phyloP scores from a whole-genome alignment of 345 rosid genomes.

The Gossypium stocksii region DNA sequence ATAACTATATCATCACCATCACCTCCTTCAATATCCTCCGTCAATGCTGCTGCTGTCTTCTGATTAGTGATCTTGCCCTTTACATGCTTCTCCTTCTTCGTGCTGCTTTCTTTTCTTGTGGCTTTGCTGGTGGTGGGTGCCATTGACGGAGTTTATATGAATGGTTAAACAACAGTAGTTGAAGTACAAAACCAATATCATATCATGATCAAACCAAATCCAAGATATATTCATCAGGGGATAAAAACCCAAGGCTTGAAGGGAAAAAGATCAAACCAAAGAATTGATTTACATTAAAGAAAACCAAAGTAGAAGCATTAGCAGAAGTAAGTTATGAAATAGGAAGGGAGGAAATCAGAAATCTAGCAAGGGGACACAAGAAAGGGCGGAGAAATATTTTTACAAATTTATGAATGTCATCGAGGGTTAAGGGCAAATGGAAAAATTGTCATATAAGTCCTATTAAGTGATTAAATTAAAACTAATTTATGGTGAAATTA shows the following conservation, averaged over 20 bases:
- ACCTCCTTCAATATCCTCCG: constrained; percentile 14
- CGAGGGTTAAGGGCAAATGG: background rate
- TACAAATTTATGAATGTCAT: background rate
- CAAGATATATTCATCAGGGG: background rate
- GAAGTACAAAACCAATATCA: constrained; percentile 5
- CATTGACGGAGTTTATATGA: constrained; percentile 19
- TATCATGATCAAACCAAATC: background rate
- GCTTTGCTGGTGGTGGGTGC: constrained; percentile 31
- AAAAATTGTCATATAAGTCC: background rate
- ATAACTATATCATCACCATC: constrained; percentile 11
- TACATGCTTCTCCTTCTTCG: constrained; percentile 29
- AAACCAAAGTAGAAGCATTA: background rate
- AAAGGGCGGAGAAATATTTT: background rate
- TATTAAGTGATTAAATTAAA: background rate
- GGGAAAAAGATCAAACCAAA: background rate
- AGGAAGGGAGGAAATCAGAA: background rate
- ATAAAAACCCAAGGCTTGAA: background rate
- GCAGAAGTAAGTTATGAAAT: background rate
- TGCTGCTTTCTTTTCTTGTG: constrained; percentile 12
- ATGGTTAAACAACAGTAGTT: background rate
- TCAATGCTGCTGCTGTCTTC: background rate
- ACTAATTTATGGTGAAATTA: too few relatives aligned
- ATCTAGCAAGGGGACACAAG: background rate
- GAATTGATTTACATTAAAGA: background rate
- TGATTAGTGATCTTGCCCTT: constrained; percentile 20